These are phyloP conservation scores for Gypsophila paniculata DNA, from an alignment of 179 eudicot genomes.

Conservation along the genomic window DNA sequence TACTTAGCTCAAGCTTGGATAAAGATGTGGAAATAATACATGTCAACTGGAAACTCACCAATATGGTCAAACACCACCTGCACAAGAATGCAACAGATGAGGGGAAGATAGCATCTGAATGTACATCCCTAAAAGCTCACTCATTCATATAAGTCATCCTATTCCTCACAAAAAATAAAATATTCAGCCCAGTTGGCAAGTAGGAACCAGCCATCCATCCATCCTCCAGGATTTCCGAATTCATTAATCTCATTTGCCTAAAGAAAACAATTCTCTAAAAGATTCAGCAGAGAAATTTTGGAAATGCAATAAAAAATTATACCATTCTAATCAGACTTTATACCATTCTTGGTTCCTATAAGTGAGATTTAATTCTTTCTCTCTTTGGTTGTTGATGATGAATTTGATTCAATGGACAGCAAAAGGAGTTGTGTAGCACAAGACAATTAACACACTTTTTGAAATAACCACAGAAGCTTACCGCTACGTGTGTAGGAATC, in stretches of 20 bases:
- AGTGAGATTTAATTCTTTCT: neutral
- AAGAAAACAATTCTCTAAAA: too few relatives aligned
- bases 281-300: too few relatives aligned
- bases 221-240: neutral
- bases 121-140: neutral
- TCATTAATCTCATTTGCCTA: neutral
- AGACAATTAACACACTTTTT: neutral
- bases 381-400: neutral
- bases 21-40: constrained; percentile 6
- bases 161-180: neutral
- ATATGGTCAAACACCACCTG: constrained; percentile 98
- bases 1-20: constrained; percentile 13
- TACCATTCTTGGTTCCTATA: neutral
- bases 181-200: constrained; percentile 3
- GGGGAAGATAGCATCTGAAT: constrained; percentile 8
- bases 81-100: constrained; percentile 24
- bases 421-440: neutral
- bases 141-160: constrained; percentile 7
- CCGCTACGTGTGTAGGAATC: constrained; percentile 89
- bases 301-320: too few relatives aligned
- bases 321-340: too few relatives aligned
- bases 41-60: constrained; percentile 48
- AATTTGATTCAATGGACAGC: neutral
- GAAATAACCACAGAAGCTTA: constrained; percentile 26
- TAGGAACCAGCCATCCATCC: neutral